Conservation (phyloP, 83 land plant species). For the Larix sibirica region DNA sequence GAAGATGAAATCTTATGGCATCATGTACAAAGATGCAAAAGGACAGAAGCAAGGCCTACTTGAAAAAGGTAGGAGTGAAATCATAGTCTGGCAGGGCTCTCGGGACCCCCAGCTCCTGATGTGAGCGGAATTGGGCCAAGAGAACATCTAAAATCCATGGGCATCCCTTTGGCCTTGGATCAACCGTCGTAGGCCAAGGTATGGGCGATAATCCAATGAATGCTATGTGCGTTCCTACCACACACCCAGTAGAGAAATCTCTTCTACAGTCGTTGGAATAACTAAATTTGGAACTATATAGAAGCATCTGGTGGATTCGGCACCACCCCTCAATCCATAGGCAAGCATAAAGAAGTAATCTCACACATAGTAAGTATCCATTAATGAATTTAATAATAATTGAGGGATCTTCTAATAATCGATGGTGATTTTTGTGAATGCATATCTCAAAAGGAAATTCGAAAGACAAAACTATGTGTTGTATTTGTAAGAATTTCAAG, state of each 20-base stretch:
- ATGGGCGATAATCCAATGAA: conserved; percentile 95
- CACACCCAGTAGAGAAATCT: too few species aligned
- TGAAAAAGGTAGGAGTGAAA: too few species aligned
- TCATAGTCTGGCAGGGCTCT: background rate
- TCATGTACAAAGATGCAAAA: too few species aligned
- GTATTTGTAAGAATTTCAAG: conserved; percentile 35
- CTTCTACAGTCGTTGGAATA: too few species aligned
- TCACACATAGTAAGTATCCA: too few species aligned
- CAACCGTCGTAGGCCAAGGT: conserved; percentile 58
- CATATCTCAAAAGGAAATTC: background rate
- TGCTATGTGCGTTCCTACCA: conserved; percentile 22
- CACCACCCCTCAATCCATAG: conserved; percentile 16
- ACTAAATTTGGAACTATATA: conserved; percentile 54
- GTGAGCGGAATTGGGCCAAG: conserved; percentile 71
- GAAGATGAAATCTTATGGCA: too few species aligned
- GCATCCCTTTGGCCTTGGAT: conserved; percentile 51
- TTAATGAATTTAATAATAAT: too few species aligned
- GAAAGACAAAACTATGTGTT: conserved; percentile 25
- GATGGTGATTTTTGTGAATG: background rate
- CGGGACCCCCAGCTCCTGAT: conserved; percentile 83
- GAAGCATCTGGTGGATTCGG: conserved; percentile 74
- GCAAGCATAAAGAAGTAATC: too few species aligned
- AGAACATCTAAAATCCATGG: conserved; percentile 45
- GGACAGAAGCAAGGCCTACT: too few species aligned
- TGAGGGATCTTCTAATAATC: too few species aligned